Base-by-base conservation (phyloP, 116 monocot genomes). In the Dioscorea cayenensis region DNA sequence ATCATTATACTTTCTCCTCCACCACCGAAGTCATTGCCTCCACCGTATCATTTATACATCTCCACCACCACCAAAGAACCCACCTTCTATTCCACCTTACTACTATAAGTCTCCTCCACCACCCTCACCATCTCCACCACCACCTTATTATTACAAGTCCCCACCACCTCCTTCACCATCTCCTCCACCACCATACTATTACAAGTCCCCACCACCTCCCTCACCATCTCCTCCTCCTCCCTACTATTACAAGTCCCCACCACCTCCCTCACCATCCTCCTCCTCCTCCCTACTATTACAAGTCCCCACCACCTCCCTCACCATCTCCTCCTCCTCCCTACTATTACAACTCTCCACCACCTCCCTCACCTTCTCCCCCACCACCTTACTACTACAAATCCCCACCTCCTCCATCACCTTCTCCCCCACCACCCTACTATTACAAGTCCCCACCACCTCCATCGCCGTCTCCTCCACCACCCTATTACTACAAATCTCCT, bases 191-290 rank as follows among this genome's bases (percentile, higher is more conserved):
- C 52, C 66, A 0, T 79, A 71, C 6, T 19, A 75, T 13, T 83
- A 83, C 27, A 36, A n/a, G 0, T 78, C 82, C 0, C 80, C 80
- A 3, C 80, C 80, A 0, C 81, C 80, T 12, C 74, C 79, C 32
- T 2, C 13, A 14, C 65, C 79, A 0, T 70, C 79, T 20, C 64
- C 74, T 13, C 67, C 78, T 8, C 79, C 70, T 1, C 79, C 70
- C 0, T 79, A 79, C 13, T 36, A 73, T 49, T 79, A 79, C 68
- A 66, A 67, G 16, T 79, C 79, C 2, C 79, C 79, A 22, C 79
- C 79, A 52, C 79, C 72, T 4, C 79, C 79, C 0, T 0, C 1
- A 3, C 49, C 29, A 14, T 60, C 73, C 73, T 19, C 75, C 66
- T 22, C 75, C 80, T 0, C 67, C 75, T 1, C 66, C 76, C 0